Evolutionary conservation across 371 early-diverging fungal species (phyloP).

Genomic region (Lichtheimia ornata): DNA sequence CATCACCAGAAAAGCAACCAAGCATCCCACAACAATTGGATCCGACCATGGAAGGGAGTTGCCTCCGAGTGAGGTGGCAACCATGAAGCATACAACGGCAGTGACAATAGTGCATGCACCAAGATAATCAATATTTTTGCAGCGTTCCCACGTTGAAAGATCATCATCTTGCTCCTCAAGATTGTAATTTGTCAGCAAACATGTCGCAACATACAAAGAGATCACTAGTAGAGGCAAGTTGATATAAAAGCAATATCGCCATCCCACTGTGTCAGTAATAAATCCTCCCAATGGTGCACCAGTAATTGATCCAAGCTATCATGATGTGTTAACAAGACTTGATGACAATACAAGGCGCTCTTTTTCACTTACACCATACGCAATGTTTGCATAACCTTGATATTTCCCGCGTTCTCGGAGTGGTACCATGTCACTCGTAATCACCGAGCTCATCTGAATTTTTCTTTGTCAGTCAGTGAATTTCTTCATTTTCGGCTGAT

Average conservation of each 20-base stretch:
- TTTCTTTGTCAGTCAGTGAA: no score
- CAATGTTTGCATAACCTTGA: conserved; percentile 48
- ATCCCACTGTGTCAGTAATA: conserved; percentile 51
- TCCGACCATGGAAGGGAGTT: conserved; percentile 63
- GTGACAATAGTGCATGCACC: conserved; percentile 57
- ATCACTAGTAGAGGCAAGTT: conserved; percentile 72
- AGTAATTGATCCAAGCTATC: conserved; percentile 65
- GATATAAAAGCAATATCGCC: conserved; percentile 73
- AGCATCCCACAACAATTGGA: conserved; percentile 56
- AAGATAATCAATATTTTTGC: conserved; percentile 64
- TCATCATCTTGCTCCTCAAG: conserved; percentile 34
- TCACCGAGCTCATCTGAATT: conserved; percentile 29
- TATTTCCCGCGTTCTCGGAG: conserved; percentile 50
- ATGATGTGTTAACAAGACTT: not conserved
- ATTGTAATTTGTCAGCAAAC: conserved; percentile 41
- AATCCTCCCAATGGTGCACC: conserved; percentile 76
- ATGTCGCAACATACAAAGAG: conserved; percentile 45
- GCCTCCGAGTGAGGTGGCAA: conserved; percentile 70
- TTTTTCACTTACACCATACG: conserved; percentile 30
- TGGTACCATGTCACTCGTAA: conserved; percentile 45
- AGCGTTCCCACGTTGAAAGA: conserved; percentile 46
- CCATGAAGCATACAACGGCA: conserved; percentile 53
- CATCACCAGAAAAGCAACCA: conserved; percentile 45
- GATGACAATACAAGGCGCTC: no score
- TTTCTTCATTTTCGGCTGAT: no score